Evolutionary conservation across 2,329 filamentous ascomycete species (phyloP).

Genomic region (Diaporthe citrichinensis): DNA sequence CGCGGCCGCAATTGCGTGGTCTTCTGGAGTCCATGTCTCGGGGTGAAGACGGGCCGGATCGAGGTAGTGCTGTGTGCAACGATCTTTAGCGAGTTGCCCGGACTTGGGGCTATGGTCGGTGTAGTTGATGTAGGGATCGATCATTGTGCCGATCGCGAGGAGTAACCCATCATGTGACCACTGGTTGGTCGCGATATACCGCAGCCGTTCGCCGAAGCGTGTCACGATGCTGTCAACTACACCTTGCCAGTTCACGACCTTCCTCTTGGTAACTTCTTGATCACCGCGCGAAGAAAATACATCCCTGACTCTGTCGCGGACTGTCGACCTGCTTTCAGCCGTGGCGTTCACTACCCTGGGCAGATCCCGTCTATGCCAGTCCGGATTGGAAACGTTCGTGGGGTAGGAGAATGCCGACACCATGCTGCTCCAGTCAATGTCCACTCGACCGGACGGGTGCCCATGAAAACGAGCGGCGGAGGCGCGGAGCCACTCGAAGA

Average conservation of each 20-base stretch:
- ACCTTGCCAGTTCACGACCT: slow-evolving; percentile 74
- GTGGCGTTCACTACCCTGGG: slow-evolving; percentile 45
- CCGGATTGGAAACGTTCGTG: slow-evolving; percentile 62
- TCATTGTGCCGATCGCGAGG: slow-evolving; percentile 54
- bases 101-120: slow-evolving; percentile 52
- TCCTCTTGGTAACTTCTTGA: slow-evolving; percentile 51
- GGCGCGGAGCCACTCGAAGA: slow-evolving; percentile 56
- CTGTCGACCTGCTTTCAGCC: slow-evolving; percentile 42
- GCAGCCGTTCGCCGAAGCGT: slow-evolving; percentile 71
- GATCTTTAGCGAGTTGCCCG: slow-evolving; percentile 55
- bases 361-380: slow-evolving; percentile 45
- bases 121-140: slow-evolving; percentile 54
- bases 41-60: slow-evolving; percentile 45
- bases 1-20: slow-evolving; percentile 60
- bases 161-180: slow-evolving; percentile 50
- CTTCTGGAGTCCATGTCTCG: slow-evolving; percentile 55
- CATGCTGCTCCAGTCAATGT: slow-evolving; percentile 64
- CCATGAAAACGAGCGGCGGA: slow-evolving; percentile 61
- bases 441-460: slow-evolving; percentile 56
- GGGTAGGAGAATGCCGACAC: slow-evolving; percentile 66
- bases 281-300: slow-evolving; percentile 41
- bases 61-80: slow-evolving; percentile 64
- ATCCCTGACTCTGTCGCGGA: slow-evolving; percentile 50
- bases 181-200: slow-evolving; percentile 51
- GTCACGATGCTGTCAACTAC: slow-evolving; percentile 75